Percentiles rank a stretch among this genome's conserved stretches.
Evolutionary conservation across 225 moss, liverwort and hornwort species (phyloP).

Genomic region (Marchantia polymorpha): DNA sequence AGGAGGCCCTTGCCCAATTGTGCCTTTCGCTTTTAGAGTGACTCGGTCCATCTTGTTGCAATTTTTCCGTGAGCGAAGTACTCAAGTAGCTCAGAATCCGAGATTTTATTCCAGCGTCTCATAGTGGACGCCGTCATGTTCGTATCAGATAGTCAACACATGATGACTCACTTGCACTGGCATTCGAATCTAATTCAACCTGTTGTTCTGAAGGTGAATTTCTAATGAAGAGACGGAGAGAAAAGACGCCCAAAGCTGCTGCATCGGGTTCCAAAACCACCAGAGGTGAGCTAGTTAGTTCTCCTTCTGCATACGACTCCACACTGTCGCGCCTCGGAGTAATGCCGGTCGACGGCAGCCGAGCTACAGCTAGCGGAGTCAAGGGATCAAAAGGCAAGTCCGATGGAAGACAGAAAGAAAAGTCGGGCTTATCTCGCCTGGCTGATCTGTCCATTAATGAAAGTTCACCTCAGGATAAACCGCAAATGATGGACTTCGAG

Average conservation of each 20-base stretch:
- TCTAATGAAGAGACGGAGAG: constrained; percentile 31
- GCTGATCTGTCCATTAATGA: constrained; percentile 21
- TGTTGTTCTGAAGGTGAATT: constrained; percentile 5
- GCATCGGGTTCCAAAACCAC: background rate
- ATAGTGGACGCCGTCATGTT: background rate
- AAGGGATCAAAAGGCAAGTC: background rate
- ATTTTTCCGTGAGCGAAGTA: background rate
- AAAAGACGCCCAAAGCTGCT: background rate
- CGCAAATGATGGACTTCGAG: constrained; percentile 17
- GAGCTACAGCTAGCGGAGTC: background rate
- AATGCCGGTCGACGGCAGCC: constrained; percentile 11
- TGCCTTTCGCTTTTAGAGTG: background rate
- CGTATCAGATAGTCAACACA: background rate
- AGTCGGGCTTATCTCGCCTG: constrained; percentile 5
- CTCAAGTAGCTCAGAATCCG: background rate
- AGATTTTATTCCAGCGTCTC: background rate
- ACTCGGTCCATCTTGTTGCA: background rate
- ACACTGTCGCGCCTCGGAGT: constrained; percentile 11
- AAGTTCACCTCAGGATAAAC: background rate
- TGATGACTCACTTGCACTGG: background rate
- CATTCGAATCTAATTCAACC: background rate
- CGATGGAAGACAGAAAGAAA: background rate
- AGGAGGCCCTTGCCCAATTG: background rate
- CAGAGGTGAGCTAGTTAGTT: background rate
- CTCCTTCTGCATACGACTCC: background rate